Percentiles rank a stretch among this genome's conserved stretches.
phyloP scores from a whole-genome alignment of 371 early-diverging fungal genomes.

The Mucor saturninus region DNA sequence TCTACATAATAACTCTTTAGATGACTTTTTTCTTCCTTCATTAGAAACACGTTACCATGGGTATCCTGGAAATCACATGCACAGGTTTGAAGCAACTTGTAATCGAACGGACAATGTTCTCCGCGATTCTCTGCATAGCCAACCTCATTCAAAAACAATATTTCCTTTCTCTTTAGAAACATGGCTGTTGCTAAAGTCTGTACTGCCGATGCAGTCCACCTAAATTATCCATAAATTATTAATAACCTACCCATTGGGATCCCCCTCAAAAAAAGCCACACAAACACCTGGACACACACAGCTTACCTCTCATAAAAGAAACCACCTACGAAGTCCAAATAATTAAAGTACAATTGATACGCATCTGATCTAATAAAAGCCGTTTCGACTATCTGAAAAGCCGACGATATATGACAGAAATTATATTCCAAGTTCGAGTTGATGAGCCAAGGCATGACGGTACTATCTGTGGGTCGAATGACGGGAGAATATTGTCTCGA shows the following conservation, averaged over 20 bases:
- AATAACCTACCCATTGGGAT: not conserved
- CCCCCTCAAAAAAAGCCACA: too few relatives aligned
- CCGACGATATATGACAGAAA: slow-evolving; percentile 80
- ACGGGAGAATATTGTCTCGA: slow-evolving; percentile 39
- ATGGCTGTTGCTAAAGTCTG: slow-evolving; percentile 90
- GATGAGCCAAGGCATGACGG: slow-evolving; percentile 39
- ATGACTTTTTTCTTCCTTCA: not conserved
- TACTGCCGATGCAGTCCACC: slow-evolving; percentile 55
- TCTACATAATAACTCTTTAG: slow-evolving; percentile 18
- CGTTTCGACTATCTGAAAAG: slow-evolving; percentile 71
- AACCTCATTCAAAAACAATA: slow-evolving; percentile 90
- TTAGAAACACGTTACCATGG: slow-evolving; percentile 23
- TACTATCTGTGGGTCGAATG: slow-evolving; percentile 11
- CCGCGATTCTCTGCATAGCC: slow-evolving; percentile 71
- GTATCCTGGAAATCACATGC: slow-evolving; percentile 34
- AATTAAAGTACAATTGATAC: slow-evolving; percentile 81
- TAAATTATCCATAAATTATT: slow-evolving; percentile 50
- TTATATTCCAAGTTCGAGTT: slow-evolving; percentile 46
- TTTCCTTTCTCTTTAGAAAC: slow-evolving; percentile 73
- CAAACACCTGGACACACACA: not conserved
- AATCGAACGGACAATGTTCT: slow-evolving; percentile 40
- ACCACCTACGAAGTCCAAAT: slow-evolving; percentile 80
- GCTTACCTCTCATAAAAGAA: slow-evolving; percentile 91
- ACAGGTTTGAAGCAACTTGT: slow-evolving; percentile 27
- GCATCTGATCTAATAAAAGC: slow-evolving; percentile 72